Conservation (phyloP, 2,329 filamentous ascomycete species). For the Ophioceras dolichostomum region DNA sequence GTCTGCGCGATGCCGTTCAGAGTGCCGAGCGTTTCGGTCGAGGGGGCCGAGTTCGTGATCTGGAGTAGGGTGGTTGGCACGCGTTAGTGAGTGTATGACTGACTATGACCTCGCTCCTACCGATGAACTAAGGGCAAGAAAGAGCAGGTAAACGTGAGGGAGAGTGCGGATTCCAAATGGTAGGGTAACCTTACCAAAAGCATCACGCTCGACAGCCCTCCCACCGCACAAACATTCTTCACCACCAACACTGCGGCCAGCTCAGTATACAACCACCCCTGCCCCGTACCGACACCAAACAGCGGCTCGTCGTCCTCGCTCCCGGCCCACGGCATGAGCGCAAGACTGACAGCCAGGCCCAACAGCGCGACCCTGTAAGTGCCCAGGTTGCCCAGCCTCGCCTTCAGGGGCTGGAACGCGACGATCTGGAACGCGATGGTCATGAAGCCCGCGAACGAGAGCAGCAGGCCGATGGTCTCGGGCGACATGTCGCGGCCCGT, state of each 20-base stretch:
- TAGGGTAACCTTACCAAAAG: conserved; percentile 47
- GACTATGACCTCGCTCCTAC: too few species aligned
- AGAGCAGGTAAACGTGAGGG: background rate
- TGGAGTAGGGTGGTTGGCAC: conserved; percentile 17
- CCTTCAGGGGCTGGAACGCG: conserved; percentile 67
- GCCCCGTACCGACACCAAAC: conserved; percentile 48
- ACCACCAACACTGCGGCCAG: conserved; percentile 70
- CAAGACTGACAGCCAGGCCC: conserved; percentile 70
- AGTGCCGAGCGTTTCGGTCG: conserved; percentile 73
- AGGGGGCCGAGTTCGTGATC: conserved; percentile 90
- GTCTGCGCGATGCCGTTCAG: conserved; percentile 92
- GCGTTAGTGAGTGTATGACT: too few species aligned
- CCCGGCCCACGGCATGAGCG: conserved; percentile 81
- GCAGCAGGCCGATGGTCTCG: conserved; percentile 69
- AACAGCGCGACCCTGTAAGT: conserved; percentile 71
- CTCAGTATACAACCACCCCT: conserved; percentile 65
- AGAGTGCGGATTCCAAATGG: too few species aligned
- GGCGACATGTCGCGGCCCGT: conserved; percentile 66
- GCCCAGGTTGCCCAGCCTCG: conserved; percentile 70
- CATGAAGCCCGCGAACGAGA: conserved; percentile 72
- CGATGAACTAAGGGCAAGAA: too few species aligned
- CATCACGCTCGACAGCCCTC: conserved; percentile 80
- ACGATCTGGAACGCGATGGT: conserved; percentile 88
- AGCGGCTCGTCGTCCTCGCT: conserved; percentile 51
- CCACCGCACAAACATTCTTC: conserved; percentile 84